Evolutionary conservation across 805 yeast genomes (phyloP).

Genomic region (Kuraishia piskuri): DNA sequence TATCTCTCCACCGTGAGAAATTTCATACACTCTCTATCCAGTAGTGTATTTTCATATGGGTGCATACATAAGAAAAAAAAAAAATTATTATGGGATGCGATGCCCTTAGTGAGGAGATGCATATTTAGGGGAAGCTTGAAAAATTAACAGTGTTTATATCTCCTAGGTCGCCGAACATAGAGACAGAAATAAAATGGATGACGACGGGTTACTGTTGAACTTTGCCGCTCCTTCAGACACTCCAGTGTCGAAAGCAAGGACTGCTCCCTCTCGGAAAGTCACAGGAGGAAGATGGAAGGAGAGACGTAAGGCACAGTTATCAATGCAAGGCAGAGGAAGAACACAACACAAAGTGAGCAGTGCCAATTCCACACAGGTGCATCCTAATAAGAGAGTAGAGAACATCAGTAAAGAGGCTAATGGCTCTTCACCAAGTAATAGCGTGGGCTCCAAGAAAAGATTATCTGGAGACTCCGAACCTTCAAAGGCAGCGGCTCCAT

Average conservation of each 20-base stretch:
- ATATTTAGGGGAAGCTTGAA: neutral
- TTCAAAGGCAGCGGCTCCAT: neutral
- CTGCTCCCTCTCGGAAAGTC: constrained; percentile 27
- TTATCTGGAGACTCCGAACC: neutral
- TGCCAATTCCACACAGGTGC: constrained; percentile 9
- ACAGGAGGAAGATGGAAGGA: constrained; percentile 82
- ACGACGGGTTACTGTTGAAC: constrained; percentile 72
- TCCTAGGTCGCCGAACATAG: no score
- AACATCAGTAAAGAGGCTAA: neutral
- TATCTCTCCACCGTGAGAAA: neutral
- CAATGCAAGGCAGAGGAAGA: constrained; percentile 35
- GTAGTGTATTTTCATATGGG: neutral
- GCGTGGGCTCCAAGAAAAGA: neutral
- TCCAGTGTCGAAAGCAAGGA: constrained; percentile 12
- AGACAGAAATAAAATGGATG: constrained; percentile 28
- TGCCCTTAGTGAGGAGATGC: neutral
- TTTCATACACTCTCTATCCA: neutral
- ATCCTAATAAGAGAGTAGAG: constrained; percentile 3
- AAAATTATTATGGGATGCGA: neutral
- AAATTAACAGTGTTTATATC: no score
- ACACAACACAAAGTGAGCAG: constrained; percentile 9
- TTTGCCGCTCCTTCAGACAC: constrained; percentile 41
- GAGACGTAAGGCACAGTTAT: constrained; percentile 52
- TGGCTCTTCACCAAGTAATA: neutral
- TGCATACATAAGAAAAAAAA: neutral